Percentiles rank a stretch among this genome's conserved stretches.
Conservation (phyloP, 257 asterid genomes). For the Leptodermis oblonga region DNA sequence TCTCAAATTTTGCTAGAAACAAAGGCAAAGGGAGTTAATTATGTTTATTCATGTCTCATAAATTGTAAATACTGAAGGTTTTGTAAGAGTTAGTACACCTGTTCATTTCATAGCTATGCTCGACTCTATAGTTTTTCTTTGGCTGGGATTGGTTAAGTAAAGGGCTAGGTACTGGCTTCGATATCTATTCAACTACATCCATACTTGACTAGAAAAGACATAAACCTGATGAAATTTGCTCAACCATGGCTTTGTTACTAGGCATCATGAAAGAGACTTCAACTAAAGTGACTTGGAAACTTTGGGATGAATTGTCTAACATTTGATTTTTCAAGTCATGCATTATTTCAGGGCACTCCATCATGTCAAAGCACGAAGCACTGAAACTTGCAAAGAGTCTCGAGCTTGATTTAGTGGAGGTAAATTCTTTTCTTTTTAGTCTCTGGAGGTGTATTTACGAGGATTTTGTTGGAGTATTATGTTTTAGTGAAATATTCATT, state of each 20-base stretch:
- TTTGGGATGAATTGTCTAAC: background rate
- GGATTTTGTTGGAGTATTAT: background rate
- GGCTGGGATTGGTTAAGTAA: background rate
- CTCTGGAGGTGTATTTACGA: background rate
- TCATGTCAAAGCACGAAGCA: slow-evolving; percentile 53
- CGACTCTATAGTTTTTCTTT: no score
- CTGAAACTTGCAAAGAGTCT: slow-evolving; percentile 49
- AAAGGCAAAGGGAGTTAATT: background rate
- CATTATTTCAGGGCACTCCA: slow-evolving; percentile 49
- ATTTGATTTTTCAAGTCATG: slow-evolving; percentile 1
- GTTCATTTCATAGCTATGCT: background rate
- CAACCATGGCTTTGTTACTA: background rate
- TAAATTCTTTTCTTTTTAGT: slow-evolving; percentile 18
- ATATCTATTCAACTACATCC: background rate
- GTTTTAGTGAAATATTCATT: background rate
- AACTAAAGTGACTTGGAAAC: background rate
- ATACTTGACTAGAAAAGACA: background rate
- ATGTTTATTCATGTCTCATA: no score
- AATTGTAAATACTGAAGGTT: no score
- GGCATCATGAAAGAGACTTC: background rate
- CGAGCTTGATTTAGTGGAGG: slow-evolving; percentile 86
- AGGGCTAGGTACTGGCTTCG: background rate
- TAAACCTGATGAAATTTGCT: background rate
- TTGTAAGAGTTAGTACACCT: background rate
- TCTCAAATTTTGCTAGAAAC: background rate